phyloP scores from a whole-genome alignment of 345 rosid genomes.

The Syzygium aqueum region DNA sequence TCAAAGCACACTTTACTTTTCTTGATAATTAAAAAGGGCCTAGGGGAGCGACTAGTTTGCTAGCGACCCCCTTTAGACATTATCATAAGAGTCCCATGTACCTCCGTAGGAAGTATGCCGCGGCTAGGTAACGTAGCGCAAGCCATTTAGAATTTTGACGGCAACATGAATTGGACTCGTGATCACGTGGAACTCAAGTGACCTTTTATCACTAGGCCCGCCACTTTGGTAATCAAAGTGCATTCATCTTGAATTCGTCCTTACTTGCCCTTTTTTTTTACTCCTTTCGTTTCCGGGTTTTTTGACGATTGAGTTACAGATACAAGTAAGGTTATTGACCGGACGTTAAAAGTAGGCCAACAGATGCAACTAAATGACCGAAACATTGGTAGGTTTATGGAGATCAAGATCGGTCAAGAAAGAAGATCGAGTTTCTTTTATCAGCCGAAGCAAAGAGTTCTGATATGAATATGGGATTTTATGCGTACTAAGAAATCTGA shows the following conservation, averaged over 20 bases:
- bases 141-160: background rate
- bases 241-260: background rate
- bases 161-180: background rate
- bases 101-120: too few relatives aligned
- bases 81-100: too few relatives aligned
- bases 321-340: background rate
- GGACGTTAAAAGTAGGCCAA: background rate
- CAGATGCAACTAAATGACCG: background rate
- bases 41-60: fast-evolving
- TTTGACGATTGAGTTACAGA: background rate
- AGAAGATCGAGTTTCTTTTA: background rate
- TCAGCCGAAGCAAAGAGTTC: background rate
- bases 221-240: too few relatives aligned
- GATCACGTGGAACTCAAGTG: fast-evolving
- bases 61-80: fast-evolving
- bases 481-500: background rate
- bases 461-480: background rate
- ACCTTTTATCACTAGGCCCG: background rate
- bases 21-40: background rate
- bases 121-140: background rate
- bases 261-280: background rate
- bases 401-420: background rate
- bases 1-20: background rate
- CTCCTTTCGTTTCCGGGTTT: background rate
- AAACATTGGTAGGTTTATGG: background rate